Percentiles rank a stretch among this genome's conserved stretches.
Conservation (phyloP, 2,329 filamentous ascomycete species). For the Fusarium sp. region DNA sequence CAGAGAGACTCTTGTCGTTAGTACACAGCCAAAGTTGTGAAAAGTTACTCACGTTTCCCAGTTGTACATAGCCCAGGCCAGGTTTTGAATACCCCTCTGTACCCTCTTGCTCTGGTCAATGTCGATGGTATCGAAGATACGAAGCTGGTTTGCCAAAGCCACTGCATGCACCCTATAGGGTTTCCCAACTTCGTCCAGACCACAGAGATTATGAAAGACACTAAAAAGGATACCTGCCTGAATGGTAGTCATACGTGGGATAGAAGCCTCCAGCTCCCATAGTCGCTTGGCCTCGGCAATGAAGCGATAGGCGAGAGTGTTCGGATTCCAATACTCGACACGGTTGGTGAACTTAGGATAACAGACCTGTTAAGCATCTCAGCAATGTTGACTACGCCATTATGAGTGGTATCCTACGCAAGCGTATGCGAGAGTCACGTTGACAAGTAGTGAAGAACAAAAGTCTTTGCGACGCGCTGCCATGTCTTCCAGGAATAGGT, state of each 20-base stretch:
- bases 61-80: constrained; percentile 50
- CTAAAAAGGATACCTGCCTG: constrained; percentile 49
- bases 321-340: constrained; percentile 49
- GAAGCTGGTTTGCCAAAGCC: constrained; percentile 45
- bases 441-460: constrained; percentile 53
- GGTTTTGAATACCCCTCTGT: constrained; percentile 35
- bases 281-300: constrained; percentile 51
- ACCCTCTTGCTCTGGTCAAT: constrained; percentile 27
- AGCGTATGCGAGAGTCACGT: constrained; percentile 48
- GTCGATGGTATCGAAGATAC: constrained; percentile 41
- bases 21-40: accelerated
- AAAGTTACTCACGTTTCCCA: constrained; percentile 43
- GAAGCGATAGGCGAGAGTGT: constrained; percentile 48
- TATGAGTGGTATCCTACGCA: constrained; percentile 43
- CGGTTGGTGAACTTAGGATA: constrained; percentile 41
- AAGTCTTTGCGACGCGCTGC: constrained; percentile 41
- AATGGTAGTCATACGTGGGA: constrained; percentile 46
- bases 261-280: constrained; percentile 48
- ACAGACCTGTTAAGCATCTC: constrained; percentile 39
- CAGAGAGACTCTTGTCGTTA: constrained; percentile 28
- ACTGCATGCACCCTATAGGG: constrained; percentile 46
- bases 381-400: not conserved
- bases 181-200: constrained; percentile 50
- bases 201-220: constrained; percentile 45
- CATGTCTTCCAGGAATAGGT: constrained; percentile 53